Evolutionary conservation across 2,329 filamentous ascomycete genomes (phyloP), one percentile per base, ranked within the genome.

Genomic region (Verticillium alfalfae): DNA sequence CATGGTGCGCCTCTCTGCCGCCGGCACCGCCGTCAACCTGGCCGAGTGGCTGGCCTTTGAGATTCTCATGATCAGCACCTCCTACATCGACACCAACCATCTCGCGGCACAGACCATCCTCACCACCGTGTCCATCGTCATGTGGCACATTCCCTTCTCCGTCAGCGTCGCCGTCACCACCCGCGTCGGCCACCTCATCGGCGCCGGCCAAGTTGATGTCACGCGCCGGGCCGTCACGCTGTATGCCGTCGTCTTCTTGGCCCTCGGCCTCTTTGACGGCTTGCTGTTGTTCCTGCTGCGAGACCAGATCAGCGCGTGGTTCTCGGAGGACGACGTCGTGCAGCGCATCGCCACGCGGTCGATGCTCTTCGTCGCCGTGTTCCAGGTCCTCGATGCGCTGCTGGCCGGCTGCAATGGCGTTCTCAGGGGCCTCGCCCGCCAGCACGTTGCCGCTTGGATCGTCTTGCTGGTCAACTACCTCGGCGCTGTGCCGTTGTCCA

Each of bases 21-120:
- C 78, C 1, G 77, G 78, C 0, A 71, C 73, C 5, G 69, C 72
- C 5, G 75, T 79, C 18, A 76, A 73, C 26, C 59, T 79, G 13
- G 77, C 75, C 2, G 77, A 79, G 67, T 79, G 77, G 76, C 70
- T 71, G 12, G 76, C 77, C 3, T 77, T 75, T 57, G 77, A 79
- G 68, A 71, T 81, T 18, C 65, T 80, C 12, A 79, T 76, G 1
- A 71, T 81, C 7, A 77, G 77, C 67, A 77, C 79, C 0, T 78
- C 76, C 6, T 79, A 79, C 65, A 68, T 81, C 39, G 73, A 74
- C 66, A 79, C 77, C 1, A 70, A 71, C 5, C 74, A 79, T 57
- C 71, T 79, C 1, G 77, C 77, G 2, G 76, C 77, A 7, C 77
- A 79, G 65, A 75, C 75, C 5, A 69, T 79, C 12, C 62, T 79